phyloP scores from a whole-genome alignment of 805 yeast genomes.

The Teunomyces tritomae region DNA sequence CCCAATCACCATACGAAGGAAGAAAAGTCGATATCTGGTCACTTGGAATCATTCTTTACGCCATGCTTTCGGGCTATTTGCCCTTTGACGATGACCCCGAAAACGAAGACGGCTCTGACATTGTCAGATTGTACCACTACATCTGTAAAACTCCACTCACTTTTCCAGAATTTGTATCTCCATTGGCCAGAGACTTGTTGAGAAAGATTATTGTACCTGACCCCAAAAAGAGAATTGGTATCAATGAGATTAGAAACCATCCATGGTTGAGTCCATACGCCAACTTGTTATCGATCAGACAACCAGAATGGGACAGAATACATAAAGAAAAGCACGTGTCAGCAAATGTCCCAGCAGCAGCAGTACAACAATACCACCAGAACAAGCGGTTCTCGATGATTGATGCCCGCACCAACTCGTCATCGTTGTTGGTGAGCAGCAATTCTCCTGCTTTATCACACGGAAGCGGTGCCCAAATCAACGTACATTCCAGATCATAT shows the following conservation, averaged over 20 bases:
- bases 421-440: constrained; percentile 19
- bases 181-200: constrained; percentile 86
- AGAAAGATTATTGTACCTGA: constrained; percentile 82
- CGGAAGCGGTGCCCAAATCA: constrained; percentile 9
- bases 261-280: constrained; percentile 87
- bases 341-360: constrained; percentile 6
- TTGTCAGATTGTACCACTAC: constrained; percentile 84
- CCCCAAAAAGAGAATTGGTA: constrained; percentile 70
- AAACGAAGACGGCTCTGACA: constrained; percentile 94
- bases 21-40: constrained; percentile 97
- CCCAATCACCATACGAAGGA: constrained; percentile 84
- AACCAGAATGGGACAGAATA: constrained; percentile 83
- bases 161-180: constrained; percentile 90
- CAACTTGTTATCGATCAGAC: constrained; percentile 77
- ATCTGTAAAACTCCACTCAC: constrained; percentile 89
- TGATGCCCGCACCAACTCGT: constrained; percentile 34
- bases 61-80: constrained; percentile 94
- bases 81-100: constrained; percentile 98
- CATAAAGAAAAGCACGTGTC: constrained; percentile 27
- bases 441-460: constrained; percentile 30
- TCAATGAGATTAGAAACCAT: constrained; percentile 73
- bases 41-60: constrained; percentile 90
- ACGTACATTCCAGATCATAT: constrained; percentile 32
- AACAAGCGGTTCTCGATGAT: constrained; percentile 47
- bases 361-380: constrained; percentile 16